Evolutionary conservation across 1,139 yeast species (phyloP).

Genomic region (Hemisphaericaspora xylofermentans): DNA sequence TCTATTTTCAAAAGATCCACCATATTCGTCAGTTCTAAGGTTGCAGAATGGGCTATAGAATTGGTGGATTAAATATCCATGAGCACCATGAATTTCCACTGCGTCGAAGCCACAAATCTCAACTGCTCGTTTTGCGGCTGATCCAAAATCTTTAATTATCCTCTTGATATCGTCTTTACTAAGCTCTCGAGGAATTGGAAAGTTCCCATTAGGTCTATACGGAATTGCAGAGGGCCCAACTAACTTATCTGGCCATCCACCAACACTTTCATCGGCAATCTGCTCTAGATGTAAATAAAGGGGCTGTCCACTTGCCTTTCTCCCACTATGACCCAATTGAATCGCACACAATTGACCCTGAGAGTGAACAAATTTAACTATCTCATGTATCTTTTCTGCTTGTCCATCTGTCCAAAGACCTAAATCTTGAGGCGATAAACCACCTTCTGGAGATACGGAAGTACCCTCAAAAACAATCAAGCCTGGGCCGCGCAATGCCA

Average conservation of each 20-base stretch:
- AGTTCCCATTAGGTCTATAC: slow-evolving; percentile 28
- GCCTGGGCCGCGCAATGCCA: slow-evolving; percentile 51
- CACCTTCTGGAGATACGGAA: slow-evolving; percentile 42
- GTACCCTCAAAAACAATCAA: slow-evolving; percentile 53
- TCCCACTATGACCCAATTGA: slow-evolving; percentile 56
- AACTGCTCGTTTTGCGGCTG: slow-evolving; percentile 46
- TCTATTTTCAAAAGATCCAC: slow-evolving; percentile 62
- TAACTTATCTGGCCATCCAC: slow-evolving; percentile 36
- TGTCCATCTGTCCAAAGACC: slow-evolving; percentile 55
- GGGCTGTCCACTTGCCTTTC: slow-evolving; percentile 44
- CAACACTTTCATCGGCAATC: slow-evolving; percentile 24
- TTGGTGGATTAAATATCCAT: slow-evolving; percentile 45
- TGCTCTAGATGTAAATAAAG: slow-evolving; percentile 32
- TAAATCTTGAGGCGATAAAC: slow-evolving; percentile 44
- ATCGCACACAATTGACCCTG: slow-evolving; percentile 49
- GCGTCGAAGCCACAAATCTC: slow-evolving; percentile 45
- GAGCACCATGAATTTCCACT: slow-evolving; percentile 52
- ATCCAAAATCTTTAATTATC: slow-evolving; percentile 34
- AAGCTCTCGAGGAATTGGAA: slow-evolving; percentile 30
- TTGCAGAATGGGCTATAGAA: slow-evolving; percentile 39
- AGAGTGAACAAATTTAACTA: slow-evolving; percentile 55
- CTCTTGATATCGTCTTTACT: slow-evolving; percentile 31
- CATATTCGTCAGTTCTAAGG: slow-evolving; percentile 49
- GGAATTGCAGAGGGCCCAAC: slow-evolving; percentile 48
- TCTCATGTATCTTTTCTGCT: slow-evolving; percentile 42